Base-by-base conservation (phyloP, 257 asterid genomes). In the Craterostigma plantagineum region DNA sequence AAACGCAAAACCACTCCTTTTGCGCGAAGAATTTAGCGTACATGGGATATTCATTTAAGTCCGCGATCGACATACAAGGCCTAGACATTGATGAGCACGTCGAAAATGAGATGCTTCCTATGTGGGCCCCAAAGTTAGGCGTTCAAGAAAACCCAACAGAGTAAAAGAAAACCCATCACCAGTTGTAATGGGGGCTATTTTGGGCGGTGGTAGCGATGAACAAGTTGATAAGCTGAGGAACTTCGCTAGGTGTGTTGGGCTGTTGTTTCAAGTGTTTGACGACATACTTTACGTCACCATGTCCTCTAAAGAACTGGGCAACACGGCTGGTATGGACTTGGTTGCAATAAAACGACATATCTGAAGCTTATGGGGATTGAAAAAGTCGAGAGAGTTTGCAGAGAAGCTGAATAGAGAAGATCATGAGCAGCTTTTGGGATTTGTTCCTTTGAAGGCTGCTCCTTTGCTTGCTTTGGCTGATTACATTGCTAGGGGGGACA, bases 241-340 rank as follows among this genome's bases (percentile, higher is more conserved):
- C 42, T 64, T 48, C 23, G 35, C 61, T 18, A 60, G 55, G 44
- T 60, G 52, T 37, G 43, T 49, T 0, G 68, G 71, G 35, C 45
- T 68, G 48, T 42, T 64, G 66, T 63, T 56, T 57, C 76, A 60
- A 57, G 65, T 60, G 47, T 57, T 60, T 43, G 71, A 64, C 33
- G 71, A 68, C 18, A 18, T 64, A 15, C 60, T 68, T 33, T 71
- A 61, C 49, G 65, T 61, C 13, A 64, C 72, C 1, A 64, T 54
- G 52, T 49, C 57, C 33, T 30, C 56, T 7, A 18, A 60, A 34
- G 71, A 68, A 51, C 15, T 63, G 38, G 70, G 71, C 53, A 63
- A 67, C 15, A 59, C 64, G 2, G 18, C 62, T n/a, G 62, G 65
- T 47, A 63, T 63, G 45, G 75, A 68, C 45, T 49, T 53, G 55